Conservation (phyloP, 345 rosid genomes). For the Citrus maxima region DNA sequence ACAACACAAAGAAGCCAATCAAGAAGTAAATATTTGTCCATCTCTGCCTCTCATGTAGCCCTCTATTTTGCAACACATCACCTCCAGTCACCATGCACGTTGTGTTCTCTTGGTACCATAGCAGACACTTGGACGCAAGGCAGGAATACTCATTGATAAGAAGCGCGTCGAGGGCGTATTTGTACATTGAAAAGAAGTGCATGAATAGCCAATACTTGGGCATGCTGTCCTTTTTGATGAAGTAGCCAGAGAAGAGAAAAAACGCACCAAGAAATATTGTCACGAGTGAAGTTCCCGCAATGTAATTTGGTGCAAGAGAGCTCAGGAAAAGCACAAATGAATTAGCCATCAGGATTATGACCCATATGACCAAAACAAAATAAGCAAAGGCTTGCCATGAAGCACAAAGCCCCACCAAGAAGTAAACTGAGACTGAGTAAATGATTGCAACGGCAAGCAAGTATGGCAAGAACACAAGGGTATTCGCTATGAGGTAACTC, state of each 20-base stretch:
- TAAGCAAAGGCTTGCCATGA: slow-evolving; percentile 76
- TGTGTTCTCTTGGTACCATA: slow-evolving; percentile 54
- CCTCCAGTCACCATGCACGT: slow-evolving; percentile 66
- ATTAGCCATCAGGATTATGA: slow-evolving; percentile 77
- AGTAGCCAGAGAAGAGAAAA: slow-evolving; percentile 93
- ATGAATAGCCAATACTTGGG: slow-evolving; percentile 94
- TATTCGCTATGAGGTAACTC: slow-evolving; percentile 75
- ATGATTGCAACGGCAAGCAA: slow-evolving; percentile 57
- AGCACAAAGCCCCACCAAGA: slow-evolving; percentile 79
- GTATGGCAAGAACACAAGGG: slow-evolving; percentile 85
- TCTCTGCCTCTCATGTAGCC: slow-evolving; percentile 55
- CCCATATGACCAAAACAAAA: slow-evolving; percentile 79
- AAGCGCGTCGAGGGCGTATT: slow-evolving; percentile 81
- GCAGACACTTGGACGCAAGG: slow-evolving; percentile 52
- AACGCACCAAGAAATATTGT: slow-evolving; percentile 69
- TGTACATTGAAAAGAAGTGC: slow-evolving; percentile 94
- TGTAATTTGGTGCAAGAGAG: slow-evolving; percentile 89
- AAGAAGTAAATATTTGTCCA: slow-evolving; percentile 74
- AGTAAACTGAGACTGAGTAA: slow-evolving; percentile 71
- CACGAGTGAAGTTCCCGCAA: slow-evolving; percentile 77
- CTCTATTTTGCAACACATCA: slow-evolving; percentile 66
- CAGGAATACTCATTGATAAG: slow-evolving; percentile 91
- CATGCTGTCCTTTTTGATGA: slow-evolving; percentile 68
- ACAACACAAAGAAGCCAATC: slow-evolving; percentile 80
- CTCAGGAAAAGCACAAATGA: slow-evolving; percentile 86